Percentiles rank a stretch among this genome's conserved stretches.
Evolutionary conservation across 139 green algal genomes (phyloP).

Genomic region (Ettlia oleoabundans): DNA sequence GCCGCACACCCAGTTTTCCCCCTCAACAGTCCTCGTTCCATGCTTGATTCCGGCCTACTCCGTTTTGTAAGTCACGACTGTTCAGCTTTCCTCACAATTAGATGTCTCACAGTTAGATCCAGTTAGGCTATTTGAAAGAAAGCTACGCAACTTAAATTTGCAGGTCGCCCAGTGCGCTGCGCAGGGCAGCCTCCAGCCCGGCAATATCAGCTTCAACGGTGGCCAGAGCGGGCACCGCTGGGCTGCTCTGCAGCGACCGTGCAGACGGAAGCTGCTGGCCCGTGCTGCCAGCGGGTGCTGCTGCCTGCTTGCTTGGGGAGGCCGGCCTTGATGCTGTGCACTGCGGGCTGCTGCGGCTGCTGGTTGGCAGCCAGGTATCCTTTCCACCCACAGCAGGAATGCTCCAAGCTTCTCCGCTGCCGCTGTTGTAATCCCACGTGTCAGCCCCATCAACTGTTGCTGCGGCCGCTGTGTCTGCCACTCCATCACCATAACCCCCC

Average conservation of each 20-base stretch:
- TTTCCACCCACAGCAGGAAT: neutral
- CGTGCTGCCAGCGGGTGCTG: neutral
- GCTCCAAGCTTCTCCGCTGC: neutral
- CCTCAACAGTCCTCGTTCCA: too few relatives aligned
- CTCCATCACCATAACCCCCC: too few relatives aligned
- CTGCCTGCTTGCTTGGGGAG: neutral
- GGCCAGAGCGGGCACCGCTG: neutral
- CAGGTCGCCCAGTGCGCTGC: slow-evolving; percentile 12
- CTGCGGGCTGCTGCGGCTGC: neutral
- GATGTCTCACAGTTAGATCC: too few relatives aligned
- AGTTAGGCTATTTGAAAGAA: too few relatives aligned
- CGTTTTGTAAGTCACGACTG: too few relatives aligned
- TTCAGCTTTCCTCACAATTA: too few relatives aligned
- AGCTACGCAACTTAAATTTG: neutral
- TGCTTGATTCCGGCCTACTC: too few relatives aligned
- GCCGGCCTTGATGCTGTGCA: neutral
- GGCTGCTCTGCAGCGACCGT: neutral
- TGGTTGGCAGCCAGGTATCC: neutral
- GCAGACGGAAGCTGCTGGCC: neutral
- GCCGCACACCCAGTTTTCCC: too few relatives aligned
- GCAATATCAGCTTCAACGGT: slow-evolving; percentile 24
- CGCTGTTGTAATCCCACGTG: too few relatives aligned
- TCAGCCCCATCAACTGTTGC: neutral
- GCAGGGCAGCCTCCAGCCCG: slow-evolving; percentile 17
- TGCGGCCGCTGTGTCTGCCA: too few relatives aligned